Evolutionary conservation across 2,329 filamentous ascomycete species (phyloP), one percentile per base, ranked within the genome.

Genomic region (Cercospora janseana): DNA sequence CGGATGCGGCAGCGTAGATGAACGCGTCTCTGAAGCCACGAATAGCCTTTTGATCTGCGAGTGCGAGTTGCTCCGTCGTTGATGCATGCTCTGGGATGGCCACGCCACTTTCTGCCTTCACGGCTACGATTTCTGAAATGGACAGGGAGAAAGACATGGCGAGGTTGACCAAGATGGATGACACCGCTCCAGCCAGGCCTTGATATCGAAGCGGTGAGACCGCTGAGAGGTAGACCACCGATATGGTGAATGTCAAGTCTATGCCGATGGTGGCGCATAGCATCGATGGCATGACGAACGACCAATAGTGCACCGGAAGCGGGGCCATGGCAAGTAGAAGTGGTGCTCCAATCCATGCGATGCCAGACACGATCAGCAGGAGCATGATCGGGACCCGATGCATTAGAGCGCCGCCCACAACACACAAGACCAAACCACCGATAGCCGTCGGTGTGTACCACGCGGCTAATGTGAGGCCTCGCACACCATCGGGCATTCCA

Each of bases 241-340:
- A 62, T 3, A 69, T 55, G n/a, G 63, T 68, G 60, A 63, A 68
- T 0, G 67, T 70, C 5, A 69, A 49, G 49, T 70, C 67, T 46
- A 67, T 63, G 23, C 67, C 67, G 6, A 68, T 51, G 1, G 67
- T 68, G 3, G 63, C 63, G 52, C 64, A 68, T 2, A 69, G 35
- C 66, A 69, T 68, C 4, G 67, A 66, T 8, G 67, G 67, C 50
- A 70, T 60, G 10, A 67, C 62, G 42, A 62, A 64, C 0, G 61
- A 53, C 67, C 67, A 70, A 58, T 69, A 70, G 27, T 60, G 55
- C 21, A 67, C 42, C 1, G 63, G 64, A 5, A 60, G 31, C 1
- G 65, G 61, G 12, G 58, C 60, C 13, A 69, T 51, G 1, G 67
- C 67, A 15, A 70, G 59, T 3, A 70, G 53, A 2, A 70, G 55